These are phyloP conservation scores for Phanerochaete carnosa DNA, from an alignment of 768 basidiomycete species.

Conservation along the genomic window DNA sequence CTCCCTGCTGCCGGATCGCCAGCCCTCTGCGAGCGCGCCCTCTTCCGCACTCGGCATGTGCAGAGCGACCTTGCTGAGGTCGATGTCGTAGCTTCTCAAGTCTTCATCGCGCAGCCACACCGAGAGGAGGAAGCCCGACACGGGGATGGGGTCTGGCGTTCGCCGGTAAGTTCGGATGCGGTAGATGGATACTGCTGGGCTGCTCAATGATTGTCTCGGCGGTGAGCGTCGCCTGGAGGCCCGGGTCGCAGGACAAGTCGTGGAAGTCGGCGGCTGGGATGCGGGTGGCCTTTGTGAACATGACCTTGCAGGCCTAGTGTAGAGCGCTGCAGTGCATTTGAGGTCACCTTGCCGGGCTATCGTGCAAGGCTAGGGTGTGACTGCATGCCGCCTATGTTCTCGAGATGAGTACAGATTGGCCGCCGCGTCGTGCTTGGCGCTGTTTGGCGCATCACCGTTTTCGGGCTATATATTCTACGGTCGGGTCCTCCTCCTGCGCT, in stretches of 20 bases:
- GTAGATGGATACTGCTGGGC: conserved; percentile 7
- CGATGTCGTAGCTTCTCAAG: conserved; percentile 22
- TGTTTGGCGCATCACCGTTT: not conserved
- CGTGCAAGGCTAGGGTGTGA: not conserved
- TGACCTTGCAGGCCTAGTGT: conserved; percentile 22
- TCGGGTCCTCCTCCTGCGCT: no score
- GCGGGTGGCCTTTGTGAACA: conserved; percentile 17
- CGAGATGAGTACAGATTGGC: no score
- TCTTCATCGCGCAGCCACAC: conserved; percentile 23
- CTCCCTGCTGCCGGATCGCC: conserved; percentile 27
- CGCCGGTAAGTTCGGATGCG: conserved; percentile 23
- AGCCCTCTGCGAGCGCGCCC: conserved; percentile 18
- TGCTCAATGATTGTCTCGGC: not conserved
- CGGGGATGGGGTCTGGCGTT: conserved; percentile 24
- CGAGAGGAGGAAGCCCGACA: conserved; percentile 20
- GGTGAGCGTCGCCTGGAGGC: conserved; percentile 19
- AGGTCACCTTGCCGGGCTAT: not conserved
- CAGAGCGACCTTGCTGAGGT: conserved; percentile 21
- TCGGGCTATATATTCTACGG: not conserved
- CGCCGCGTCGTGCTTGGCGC: not conserved
- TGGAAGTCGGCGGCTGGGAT: conserved; percentile 23
- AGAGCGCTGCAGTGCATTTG: conserved; percentile 7
- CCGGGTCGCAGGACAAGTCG: conserved; percentile 26
- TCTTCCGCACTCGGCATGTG: conserved; percentile 17
- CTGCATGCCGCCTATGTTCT: not conserved